Percentiles rank a stretch among this genome's conserved stretches.
Conservation (phyloP, 306 rosid species). For the Quercus dentata region DNA sequence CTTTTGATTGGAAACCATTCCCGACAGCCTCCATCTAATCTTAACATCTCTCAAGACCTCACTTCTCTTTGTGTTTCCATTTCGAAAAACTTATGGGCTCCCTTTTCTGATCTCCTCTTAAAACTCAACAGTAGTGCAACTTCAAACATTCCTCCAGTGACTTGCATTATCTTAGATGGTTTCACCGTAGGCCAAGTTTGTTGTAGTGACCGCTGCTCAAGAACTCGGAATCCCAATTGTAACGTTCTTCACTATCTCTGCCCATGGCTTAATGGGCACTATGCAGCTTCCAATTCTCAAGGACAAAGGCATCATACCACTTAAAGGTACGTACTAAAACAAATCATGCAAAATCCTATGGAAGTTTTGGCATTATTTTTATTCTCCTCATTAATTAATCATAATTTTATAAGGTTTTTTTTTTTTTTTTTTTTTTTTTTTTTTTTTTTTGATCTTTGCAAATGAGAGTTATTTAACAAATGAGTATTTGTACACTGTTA, state of each 20-base stretch:
- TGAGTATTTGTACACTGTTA: not conserved
- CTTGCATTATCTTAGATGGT: not conserved
- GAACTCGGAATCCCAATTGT: not conserved
- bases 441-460: not conserved
- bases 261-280: not conserved
- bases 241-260: not conserved
- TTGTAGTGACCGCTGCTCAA: not conserved
- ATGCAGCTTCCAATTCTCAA: not conserved
- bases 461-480: constrained; percentile 6
- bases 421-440: too few species aligned
- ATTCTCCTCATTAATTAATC: not conserved
- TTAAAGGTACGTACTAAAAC: not conserved
- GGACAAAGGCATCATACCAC: not conserved
- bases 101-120: not conserved
- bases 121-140: not conserved
- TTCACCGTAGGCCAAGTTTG: not conserved
- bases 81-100: not conserved
- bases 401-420: too few species aligned
- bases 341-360: not conserved
- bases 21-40: not conserved
- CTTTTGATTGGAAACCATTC: not conserved
- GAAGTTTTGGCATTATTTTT: too few species aligned
- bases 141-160: not conserved
- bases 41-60: not conserved
- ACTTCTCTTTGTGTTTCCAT: not conserved